phyloP scores from a whole-genome alignment of 805 yeast genomes.

The Wickerhamomyces ciferrii region DNA sequence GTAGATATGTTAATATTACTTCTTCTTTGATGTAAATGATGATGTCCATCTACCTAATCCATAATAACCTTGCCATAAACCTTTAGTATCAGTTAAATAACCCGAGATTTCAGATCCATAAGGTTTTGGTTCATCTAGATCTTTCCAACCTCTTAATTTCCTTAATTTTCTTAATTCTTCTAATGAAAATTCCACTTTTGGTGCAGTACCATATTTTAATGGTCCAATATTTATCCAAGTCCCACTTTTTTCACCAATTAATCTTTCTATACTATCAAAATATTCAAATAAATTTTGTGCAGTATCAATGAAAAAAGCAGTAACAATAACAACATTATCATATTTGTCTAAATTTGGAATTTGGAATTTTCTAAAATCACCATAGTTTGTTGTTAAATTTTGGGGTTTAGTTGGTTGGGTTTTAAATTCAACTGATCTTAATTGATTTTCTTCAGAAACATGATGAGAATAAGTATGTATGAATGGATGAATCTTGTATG shows the following conservation, averaged over 20 bases:
- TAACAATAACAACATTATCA: slow-evolving; percentile 50
- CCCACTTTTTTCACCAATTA: slow-evolving; percentile 41
- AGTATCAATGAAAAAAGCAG: slow-evolving; percentile 84
- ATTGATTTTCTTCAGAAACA: slow-evolving; percentile 39
- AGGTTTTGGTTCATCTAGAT: slow-evolving; percentile 30
- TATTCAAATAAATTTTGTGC: slow-evolving; percentile 83
- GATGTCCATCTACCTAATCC: slow-evolving; percentile 57
- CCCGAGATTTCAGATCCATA: slow-evolving; percentile 38
- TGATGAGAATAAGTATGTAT: slow-evolving; percentile 71
- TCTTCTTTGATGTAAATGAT: neutral
- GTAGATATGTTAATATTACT: neutral
- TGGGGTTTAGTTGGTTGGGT: slow-evolving; percentile 33
- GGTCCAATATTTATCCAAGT: slow-evolving; percentile 94
- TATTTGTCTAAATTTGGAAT: slow-evolving; percentile 23
- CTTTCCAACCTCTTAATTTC: slow-evolving; percentile 58
- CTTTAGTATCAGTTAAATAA: slow-evolving; percentile 58
- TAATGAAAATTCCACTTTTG: slow-evolving; percentile 65
- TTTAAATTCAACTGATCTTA: slow-evolving; percentile 32
- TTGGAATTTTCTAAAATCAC: slow-evolving; percentile 59
- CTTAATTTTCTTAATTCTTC: slow-evolving; percentile 63
- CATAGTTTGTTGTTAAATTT: slow-evolving; percentile 43
- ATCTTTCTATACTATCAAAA: slow-evolving; percentile 52
- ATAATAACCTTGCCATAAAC: slow-evolving; percentile 76
- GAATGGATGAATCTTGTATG: slow-evolving; percentile 37
- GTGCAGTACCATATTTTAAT: slow-evolving; percentile 82